These are phyloP conservation scores for Helianthus annuus DNA, from an alignment of 129 eudicot genomes.

Conservation along the genomic window HanXRQr2.0-SUNRISE NC_035448.2:178643353-178643852, in stretches of 20 bases:
- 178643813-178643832: neutral
- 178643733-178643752: constrained; percentile 91
- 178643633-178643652: neutral
- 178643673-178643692: neutral
- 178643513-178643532: constrained; percentile 66
- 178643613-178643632: neutral
- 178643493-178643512: constrained; percentile 9
- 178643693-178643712: constrained; percentile 95
- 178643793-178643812: constrained; percentile 47
- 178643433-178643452: neutral
- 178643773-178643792: constrained; percentile 67
- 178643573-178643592: constrained; percentile 12
- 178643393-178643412: constrained; percentile 6
- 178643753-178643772: constrained; percentile 95
- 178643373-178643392: neutral
- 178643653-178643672: neutral
- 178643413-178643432: neutral
- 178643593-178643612: neutral
- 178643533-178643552: constrained; percentile 94
- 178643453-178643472: constrained; percentile 5
- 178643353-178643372: neutral
- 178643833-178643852: neutral
- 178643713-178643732: constrained; percentile 97
- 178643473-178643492: neutral
- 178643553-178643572: constrained; percentile 93